These are phyloP conservation scores for Isatis tinctoria DNA, from an alignment of 345 rosid species.

Conservation along the genomic window DNA sequence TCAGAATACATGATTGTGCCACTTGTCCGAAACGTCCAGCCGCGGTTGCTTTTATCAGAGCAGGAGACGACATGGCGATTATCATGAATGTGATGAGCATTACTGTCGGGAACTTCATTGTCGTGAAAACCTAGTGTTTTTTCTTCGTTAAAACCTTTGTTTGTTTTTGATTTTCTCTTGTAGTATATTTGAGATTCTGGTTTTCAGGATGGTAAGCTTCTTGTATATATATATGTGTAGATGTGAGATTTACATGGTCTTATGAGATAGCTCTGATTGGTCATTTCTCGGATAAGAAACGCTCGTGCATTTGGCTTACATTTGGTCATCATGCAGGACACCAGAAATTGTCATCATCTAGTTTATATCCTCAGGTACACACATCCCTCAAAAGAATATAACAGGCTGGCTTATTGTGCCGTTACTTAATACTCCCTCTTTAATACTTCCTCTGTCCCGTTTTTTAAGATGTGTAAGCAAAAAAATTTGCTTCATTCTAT, in stretches of 20 bases:
- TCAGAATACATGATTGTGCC: conserved; percentile 3
- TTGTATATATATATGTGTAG: background rate
- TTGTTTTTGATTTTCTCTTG: background rate
- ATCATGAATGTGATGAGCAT: conserved; percentile 1
- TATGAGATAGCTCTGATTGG: background rate
- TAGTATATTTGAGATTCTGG: background rate
- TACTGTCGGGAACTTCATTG: background rate
- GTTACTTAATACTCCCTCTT: too few species aligned
- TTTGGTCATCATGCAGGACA: background rate
- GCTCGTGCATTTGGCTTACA: background rate
- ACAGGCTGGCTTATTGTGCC: too few species aligned
- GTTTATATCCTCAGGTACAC: too few species aligned
- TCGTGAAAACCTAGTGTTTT: background rate
- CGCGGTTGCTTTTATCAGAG: background rate
- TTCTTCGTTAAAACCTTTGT: background rate
- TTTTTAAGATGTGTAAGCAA: too few species aligned
- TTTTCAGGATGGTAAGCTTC: background rate
- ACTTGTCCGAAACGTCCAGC: background rate
- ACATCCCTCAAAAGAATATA: too few species aligned
- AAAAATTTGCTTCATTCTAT: too few species aligned
- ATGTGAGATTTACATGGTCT: background rate
- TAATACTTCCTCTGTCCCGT: too few species aligned
- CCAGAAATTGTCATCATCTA: too few species aligned
- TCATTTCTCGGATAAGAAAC: background rate
- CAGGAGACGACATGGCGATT: background rate